These are phyloP conservation scores for Fusarium albosuccineum DNA, from an alignment of 2,329 filamentous ascomycete genomes.

Conservation along the genomic window DNA sequence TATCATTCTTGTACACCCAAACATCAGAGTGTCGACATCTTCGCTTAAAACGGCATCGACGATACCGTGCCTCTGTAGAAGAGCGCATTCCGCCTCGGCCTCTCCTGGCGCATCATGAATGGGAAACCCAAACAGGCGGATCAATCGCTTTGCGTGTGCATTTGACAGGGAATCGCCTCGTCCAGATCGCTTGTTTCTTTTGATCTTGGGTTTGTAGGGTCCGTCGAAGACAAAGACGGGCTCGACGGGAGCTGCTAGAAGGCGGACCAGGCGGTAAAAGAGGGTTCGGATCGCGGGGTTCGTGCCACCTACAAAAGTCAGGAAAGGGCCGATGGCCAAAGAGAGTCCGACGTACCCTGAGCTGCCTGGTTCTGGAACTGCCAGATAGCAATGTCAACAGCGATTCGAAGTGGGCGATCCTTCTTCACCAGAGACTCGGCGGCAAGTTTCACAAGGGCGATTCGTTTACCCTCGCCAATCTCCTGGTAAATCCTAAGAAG, in stretches of 20 bases:
- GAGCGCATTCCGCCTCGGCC: constrained; percentile 94
- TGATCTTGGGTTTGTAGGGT: constrained; percentile 85
- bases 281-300: constrained; percentile 93
- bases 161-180: constrained; percentile 76
- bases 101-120: constrained; percentile 92
- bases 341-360: constrained; percentile 63
- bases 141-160: constrained; percentile 84
- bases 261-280: constrained; percentile 88
- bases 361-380: constrained; percentile 92
- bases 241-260: constrained; percentile 82
- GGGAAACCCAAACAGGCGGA: constrained; percentile 87
- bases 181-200: constrained; percentile 83
- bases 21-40: constrained; percentile 98
- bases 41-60: constrained; percentile 96
- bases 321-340: neutral
- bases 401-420: constrained; percentile 82
- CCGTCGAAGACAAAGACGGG: constrained; percentile 94
- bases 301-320: constrained; percentile 71
- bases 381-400: constrained; percentile 97
- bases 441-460: constrained; percentile 86
- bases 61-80: constrained; percentile 83
- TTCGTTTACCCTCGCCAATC: constrained; percentile 82
- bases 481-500: constrained; percentile 84
- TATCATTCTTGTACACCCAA: constrained; percentile 84
- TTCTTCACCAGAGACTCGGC: constrained; percentile 79